A percentile compares a stretch with the other conserved stretches of the same genome.
Evolutionary conservation across 306 rosid genomes (phyloP).

Genomic region (Astragalus glycyphyllos): DNA sequence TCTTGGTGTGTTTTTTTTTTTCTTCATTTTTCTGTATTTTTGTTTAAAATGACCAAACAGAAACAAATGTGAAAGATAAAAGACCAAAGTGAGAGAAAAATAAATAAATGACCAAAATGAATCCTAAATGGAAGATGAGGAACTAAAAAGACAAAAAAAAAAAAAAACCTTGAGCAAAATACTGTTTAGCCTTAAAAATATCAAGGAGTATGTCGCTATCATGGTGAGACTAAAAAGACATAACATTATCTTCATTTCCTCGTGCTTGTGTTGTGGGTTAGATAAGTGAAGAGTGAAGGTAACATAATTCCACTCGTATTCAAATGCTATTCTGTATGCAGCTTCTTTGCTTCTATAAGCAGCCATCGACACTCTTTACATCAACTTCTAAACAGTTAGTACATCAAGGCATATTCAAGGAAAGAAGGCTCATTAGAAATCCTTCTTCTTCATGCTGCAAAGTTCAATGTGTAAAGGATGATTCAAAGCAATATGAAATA

Average conservation of each 20-base stretch:
- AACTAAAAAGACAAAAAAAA: too few species aligned
- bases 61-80: too few species aligned
- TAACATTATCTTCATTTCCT: conserved; percentile 45
- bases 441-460: conserved; percentile 31
- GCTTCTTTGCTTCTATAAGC: conserved; percentile 44
- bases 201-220: conserved; percentile 26
- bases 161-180: too few species aligned
- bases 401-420: conserved; percentile 32
- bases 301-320: conserved; percentile 31
- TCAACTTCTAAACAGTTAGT: conserved; percentile 8
- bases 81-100: too few species aligned
- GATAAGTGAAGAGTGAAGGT: conserved; percentile 25
- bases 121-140: too few species aligned
- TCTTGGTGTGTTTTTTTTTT: too few species aligned
- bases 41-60: too few species aligned
- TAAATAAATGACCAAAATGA: too few species aligned
- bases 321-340: conserved; percentile 52
- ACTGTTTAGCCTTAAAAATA: too few species aligned
- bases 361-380: conserved; percentile 34
- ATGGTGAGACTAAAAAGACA: not conserved
- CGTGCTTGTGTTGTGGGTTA: not conserved
- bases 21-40: too few species aligned
- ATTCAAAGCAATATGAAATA: conserved; percentile 71
- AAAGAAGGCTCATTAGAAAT: conserved; percentile 16
- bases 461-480: conserved; percentile 60